Percentiles rank a stretch among this genome's conserved stretches.
These are phyloP conservation scores for Colletotrichum tanaceti DNA, from an alignment of 2,329 filamentous ascomycete species.

Conservation along the genomic window DNA sequence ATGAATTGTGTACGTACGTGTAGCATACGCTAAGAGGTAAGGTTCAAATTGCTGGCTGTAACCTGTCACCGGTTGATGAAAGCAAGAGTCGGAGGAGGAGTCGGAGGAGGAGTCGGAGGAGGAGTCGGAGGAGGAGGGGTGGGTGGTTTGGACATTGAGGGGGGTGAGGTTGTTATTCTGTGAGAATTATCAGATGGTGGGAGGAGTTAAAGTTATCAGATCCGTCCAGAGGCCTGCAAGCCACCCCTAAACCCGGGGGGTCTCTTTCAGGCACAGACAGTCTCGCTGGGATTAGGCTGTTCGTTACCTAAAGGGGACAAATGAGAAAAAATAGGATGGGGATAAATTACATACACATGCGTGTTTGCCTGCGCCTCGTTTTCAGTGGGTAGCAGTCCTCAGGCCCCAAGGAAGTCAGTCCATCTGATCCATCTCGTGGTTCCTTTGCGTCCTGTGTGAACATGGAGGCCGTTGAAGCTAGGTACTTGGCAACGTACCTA, in stretches of 20 bases:
- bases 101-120: no score
- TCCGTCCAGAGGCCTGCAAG: constrained; percentile 36
- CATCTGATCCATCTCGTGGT: constrained; percentile 9
- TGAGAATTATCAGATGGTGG: constrained; percentile 38
- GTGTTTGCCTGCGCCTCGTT: constrained; percentile 29
- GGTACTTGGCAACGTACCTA: no score
- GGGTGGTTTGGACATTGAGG: not conserved
- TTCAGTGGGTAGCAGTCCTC: constrained; percentile 14
- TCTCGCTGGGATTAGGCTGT: constrained; percentile 12
- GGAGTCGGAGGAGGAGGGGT: not conserved
- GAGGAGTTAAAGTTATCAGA: constrained; percentile 44
- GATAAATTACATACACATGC: not conserved
- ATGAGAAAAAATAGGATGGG: constrained; percentile 10
- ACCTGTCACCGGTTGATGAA: no score
- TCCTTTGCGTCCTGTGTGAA: constrained; percentile 12
- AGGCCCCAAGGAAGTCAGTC: not conserved
- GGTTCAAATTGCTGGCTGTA: not conserved
- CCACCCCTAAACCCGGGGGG: constrained; percentile 28
- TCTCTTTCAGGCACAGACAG: constrained; percentile 24
- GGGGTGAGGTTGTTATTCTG: not conserved
- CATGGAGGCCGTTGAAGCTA: constrained; percentile 27
- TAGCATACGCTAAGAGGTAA: not conserved
- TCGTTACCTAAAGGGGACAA: constrained; percentile 28
- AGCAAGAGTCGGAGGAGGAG: no score
- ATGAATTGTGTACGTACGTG: not conserved